Conservation (phyloP, 345 rosid genomes). For the Eucalyptus sp. region DNA sequence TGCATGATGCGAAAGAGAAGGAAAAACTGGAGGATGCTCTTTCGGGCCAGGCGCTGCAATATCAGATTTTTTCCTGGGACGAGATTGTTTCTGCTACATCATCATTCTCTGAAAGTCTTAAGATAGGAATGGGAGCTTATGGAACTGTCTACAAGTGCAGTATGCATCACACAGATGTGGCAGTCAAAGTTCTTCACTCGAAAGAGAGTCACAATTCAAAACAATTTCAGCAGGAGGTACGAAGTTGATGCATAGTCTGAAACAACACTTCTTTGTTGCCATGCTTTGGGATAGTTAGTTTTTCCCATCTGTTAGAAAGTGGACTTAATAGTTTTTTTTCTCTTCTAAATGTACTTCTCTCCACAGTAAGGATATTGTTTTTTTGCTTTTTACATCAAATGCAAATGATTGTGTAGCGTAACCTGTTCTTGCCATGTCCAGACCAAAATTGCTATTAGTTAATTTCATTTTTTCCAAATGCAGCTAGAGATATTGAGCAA, state of each 20-base stretch:
- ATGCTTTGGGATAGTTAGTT: not conserved
- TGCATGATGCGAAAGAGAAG: slow-evolving; percentile 47
- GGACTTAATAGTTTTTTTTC: not conserved
- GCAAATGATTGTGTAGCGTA: not conserved
- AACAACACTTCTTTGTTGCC: not conserved
- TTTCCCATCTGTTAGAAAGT: not conserved
- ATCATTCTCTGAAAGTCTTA: slow-evolving; percentile 60
- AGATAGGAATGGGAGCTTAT: slow-evolving; percentile 72
- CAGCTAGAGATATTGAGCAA: slow-evolving; percentile 81
- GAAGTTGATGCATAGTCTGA: not conserved
- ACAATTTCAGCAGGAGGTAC: slow-evolving; percentile 82
- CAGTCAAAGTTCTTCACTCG: slow-evolving; percentile 81
- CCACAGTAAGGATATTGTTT: not conserved
- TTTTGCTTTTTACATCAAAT: not conserved
- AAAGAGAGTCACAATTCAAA: slow-evolving; percentile 37
- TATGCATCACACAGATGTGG: slow-evolving; percentile 61
- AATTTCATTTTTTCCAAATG: not conserved
- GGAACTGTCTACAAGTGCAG: slow-evolving; percentile 71
- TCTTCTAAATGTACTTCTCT: not conserved
- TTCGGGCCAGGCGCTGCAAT: slow-evolving; percentile 30
- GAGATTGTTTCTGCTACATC: slow-evolving; percentile 74
- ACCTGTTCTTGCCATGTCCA: not conserved
- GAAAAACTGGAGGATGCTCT: slow-evolving; percentile 60
- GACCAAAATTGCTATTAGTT: not conserved
- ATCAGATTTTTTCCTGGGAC: slow-evolving; percentile 62